Conservation (phyloP, 2,329 filamentous ascomycete genomes). For the Anisogramma anomala region DNA sequence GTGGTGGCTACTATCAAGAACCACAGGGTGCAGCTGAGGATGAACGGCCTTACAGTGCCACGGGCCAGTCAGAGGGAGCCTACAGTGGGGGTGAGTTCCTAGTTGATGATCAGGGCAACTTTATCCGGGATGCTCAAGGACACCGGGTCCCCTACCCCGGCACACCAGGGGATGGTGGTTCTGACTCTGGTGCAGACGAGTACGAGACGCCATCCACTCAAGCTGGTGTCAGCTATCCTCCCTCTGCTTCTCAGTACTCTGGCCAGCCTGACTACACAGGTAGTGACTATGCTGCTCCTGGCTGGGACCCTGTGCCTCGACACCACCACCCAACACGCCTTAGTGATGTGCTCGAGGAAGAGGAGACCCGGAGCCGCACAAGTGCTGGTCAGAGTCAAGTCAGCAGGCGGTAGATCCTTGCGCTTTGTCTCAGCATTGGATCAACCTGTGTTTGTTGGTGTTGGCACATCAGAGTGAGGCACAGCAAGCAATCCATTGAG, state of each 20-base stretch:
- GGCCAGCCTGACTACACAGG: conserved; percentile 51
- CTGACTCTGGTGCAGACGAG: conserved; percentile 44
- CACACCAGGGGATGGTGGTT: conserved; percentile 32
- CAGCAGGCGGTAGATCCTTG: conserved; percentile 30
- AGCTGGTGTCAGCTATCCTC: conserved; percentile 25
- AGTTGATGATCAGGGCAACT: conserved; percentile 49
- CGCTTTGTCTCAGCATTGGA: neutral
- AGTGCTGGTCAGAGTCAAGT: conserved; percentile 57
- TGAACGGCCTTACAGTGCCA: conserved; percentile 31
- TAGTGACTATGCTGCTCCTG: conserved; percentile 52
- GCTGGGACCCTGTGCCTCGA: conserved; percentile 65
- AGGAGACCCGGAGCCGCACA: conserved; percentile 69
- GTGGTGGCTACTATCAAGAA: conserved; percentile 32
- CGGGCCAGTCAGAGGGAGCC: conserved; percentile 44
- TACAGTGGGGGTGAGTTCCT: conserved; percentile 64
- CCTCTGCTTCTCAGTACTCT: conserved; percentile 31
- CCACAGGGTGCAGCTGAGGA: conserved; percentile 31
- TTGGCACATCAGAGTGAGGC: too few relatives aligned
- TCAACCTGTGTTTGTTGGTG: too few relatives aligned
- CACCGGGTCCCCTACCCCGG: conserved; percentile 43
- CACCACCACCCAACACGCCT: conserved; percentile 82
- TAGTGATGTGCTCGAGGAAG: conserved; percentile 78
- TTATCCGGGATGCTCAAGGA: conserved; percentile 49
- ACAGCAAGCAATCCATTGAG: too few relatives aligned
- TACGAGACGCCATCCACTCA: conserved; percentile 43